These are phyloP conservation scores for Lodderomyces theae DNA, from an alignment of 1,139 yeast genomes.

Conservation along the genomic window DNA sequence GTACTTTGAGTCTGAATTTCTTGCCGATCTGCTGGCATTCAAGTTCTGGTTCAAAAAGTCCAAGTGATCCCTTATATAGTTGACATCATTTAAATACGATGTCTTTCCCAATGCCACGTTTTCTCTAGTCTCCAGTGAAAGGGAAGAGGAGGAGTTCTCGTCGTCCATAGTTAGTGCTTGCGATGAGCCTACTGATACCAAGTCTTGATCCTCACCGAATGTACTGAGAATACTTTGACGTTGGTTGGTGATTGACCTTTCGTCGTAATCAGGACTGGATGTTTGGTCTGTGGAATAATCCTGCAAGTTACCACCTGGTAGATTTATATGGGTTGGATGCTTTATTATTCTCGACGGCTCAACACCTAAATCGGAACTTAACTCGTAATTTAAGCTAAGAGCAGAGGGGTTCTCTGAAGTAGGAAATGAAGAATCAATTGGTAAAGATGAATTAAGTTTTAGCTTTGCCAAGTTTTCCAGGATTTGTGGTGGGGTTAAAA, in stretches of 20 bases:
- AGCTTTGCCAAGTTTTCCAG: slow-evolving; percentile 1
- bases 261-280: slow-evolving; percentile 6
- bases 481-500: neutral
- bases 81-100: slow-evolving; percentile 28
- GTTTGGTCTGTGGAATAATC: slow-evolving; percentile 11
- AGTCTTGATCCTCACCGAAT: slow-evolving; percentile 10
- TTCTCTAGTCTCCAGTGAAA: slow-evolving; percentile 13
- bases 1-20: slow-evolving; percentile 10
- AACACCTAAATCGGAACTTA: neutral
- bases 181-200: slow-evolving; percentile 7
- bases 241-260: slow-evolving; percentile 7
- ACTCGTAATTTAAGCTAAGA: slow-evolving; percentile 6
- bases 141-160: slow-evolving; percentile 4
- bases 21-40: slow-evolving; percentile 9
- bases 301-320: slow-evolving; percentile 5
- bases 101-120: slow-evolving; percentile 12
- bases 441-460: neutral
- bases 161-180: slow-evolving; percentile 4
- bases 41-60: slow-evolving; percentile 21
- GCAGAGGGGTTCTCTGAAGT: slow-evolving; percentile 10
- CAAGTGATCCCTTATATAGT: slow-evolving; percentile 24
- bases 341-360: slow-evolving; percentile 2
- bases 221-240: slow-evolving; percentile 12
- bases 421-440: neutral
- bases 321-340: slow-evolving; percentile 3